These are phyloP conservation scores for Mycosphaerella sp. DNA, from an alignment of 2,329 filamentous ascomycete genomes.

Conservation along the genomic window DNA sequence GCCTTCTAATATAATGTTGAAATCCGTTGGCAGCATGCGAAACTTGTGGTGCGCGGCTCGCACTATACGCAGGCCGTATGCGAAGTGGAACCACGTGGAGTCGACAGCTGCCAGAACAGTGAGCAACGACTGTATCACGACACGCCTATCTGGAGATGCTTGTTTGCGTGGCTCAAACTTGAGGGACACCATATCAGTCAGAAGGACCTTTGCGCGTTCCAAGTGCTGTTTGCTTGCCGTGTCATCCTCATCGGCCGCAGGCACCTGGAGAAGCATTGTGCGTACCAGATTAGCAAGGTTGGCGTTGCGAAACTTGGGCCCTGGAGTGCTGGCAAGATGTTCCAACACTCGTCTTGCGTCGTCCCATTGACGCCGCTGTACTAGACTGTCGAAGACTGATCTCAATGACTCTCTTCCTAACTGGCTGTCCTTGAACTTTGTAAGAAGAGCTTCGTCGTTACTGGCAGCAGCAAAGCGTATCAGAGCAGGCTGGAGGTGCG, in stretches of 20 bases:
- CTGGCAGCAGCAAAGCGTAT: constrained; percentile 50
- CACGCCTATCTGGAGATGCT: background rate
- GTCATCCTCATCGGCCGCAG: background rate
- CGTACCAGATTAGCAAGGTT: constrained; percentile 15
- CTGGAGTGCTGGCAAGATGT: constrained; percentile 14
- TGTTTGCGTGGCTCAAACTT: background rate
- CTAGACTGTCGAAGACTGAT: constrained; percentile 40
- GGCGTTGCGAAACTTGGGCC: constrained; percentile 12
- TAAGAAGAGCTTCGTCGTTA: constrained; percentile 36
- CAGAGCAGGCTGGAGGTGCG: constrained; percentile 46
- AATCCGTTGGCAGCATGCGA: constrained; percentile 33
- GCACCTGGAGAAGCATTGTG: constrained; percentile 9
- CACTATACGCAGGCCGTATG: constrained; percentile 1
- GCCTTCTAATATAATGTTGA: constrained; percentile 50
- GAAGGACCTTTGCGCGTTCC: constrained; percentile 7
- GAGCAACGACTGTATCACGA: constrained; percentile 12
- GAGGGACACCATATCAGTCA: constrained; percentile 3
- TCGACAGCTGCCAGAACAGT: constrained; percentile 18
- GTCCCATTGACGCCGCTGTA: constrained; percentile 38
- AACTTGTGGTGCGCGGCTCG: constrained; percentile 11
- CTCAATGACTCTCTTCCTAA: constrained; percentile 18
- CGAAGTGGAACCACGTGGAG: constrained; percentile 16
- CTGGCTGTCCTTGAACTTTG: constrained; percentile 19
- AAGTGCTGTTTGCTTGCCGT: background rate
- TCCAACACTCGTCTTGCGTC: constrained; percentile 36